Percentiles rank a stretch among this genome's conserved stretches.
Evolutionary conservation across 768 basidiomycete species (phyloP).

Genomic region (Tylopilus cervinicoccineus): DNA sequence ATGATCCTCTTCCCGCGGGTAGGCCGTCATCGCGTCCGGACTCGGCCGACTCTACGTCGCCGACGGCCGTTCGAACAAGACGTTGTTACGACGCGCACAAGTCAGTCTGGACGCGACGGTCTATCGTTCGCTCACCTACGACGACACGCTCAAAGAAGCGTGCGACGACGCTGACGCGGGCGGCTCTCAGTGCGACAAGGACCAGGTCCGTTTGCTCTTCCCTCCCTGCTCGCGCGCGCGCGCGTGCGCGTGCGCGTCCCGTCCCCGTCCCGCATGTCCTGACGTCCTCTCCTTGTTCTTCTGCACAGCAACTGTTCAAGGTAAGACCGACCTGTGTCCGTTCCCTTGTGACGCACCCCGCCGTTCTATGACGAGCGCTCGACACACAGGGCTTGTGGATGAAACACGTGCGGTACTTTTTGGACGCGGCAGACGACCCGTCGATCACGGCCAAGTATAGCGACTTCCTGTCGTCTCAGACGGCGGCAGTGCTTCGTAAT

Average conservation of each 20-base stretch:
- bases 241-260: too few relatives aligned
- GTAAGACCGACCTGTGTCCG: not conserved
- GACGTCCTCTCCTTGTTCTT: not conserved
- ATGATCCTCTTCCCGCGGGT: not conserved
- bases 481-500: conserved; percentile 35
- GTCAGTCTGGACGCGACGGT: conserved; percentile 52
- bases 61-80: conserved; percentile 31
- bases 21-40: conserved; percentile 56
- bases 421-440: conserved; percentile 42
- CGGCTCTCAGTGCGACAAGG: conserved; percentile 40
- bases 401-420: conserved; percentile 48
- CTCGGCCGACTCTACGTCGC: conserved; percentile 43
- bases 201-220: conserved; percentile 33
- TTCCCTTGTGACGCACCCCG: too few relatives aligned
- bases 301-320: conserved; percentile 31
- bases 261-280: not conserved
- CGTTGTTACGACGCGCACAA: conserved; percentile 45
- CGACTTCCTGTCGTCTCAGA: conserved; percentile 33
- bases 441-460: conserved; percentile 42
- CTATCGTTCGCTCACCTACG: conserved; percentile 30
- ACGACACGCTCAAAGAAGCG: conserved; percentile 46
- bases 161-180: conserved; percentile 45
- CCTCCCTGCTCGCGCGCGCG: not conserved
- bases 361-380: not conserved
- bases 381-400: conserved; percentile 38